A percentile compares a stretch with the other conserved stretches of the same genome.
Conservation (phyloP, 345 rosid species). For the Tarenaya hassleriana region DNA sequence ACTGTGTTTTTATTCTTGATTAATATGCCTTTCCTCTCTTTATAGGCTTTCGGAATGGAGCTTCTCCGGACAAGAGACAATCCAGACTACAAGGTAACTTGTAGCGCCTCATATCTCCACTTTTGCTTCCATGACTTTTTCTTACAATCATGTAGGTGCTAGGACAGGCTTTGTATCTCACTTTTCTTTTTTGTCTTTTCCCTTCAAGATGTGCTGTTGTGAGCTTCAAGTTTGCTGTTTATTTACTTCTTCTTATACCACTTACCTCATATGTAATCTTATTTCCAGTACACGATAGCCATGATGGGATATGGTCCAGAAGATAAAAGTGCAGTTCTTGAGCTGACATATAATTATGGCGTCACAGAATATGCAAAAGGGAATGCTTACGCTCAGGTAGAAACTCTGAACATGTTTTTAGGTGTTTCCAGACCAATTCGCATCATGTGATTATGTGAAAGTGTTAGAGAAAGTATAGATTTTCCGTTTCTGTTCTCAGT, state of each 20-base stretch:
- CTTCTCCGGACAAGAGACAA: conserved; percentile 86
- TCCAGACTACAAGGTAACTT: conserved; percentile 84
- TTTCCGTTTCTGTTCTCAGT: neutral
- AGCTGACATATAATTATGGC: conserved; percentile 90
- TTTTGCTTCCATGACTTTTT: neutral
- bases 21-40: conserved; percentile 13
- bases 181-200: neutral
- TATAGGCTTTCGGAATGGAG: conserved; percentile 96
- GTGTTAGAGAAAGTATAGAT: neutral
- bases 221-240: neutral
- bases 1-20: conserved; percentile 16
- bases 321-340: conserved; percentile 74
- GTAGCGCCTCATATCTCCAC: neutral
- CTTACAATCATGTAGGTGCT: neutral
- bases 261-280: conserved; percentile 1
- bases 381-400: conserved; percentile 88
- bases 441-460: neutral
- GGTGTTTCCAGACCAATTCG: neutral
- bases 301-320: conserved; percentile 96
- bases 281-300: conserved; percentile 63
- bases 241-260: neutral
- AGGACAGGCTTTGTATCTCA: neutral
- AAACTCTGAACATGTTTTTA: too few species aligned
- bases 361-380: conserved; percentile 86
- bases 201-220: neutral